Evolutionary conservation across 2,329 filamentous ascomycete species (phyloP).

Genomic region (Orbilia quercus): DNA sequence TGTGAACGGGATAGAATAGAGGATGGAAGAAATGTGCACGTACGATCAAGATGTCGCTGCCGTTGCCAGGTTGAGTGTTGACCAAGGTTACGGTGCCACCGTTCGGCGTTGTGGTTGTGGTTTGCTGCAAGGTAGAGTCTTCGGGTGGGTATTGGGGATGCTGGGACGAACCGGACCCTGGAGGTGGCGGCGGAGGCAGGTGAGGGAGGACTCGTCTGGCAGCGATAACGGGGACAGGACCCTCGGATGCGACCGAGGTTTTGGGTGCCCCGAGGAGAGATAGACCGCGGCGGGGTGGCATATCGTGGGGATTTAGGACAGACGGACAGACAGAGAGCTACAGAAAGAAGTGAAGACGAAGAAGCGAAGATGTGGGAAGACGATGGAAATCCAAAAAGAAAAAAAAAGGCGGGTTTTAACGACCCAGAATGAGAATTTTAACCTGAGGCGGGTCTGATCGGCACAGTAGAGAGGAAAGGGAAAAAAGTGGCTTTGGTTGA

Average conservation of each 20-base stretch:
- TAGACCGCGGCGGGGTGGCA: conserved; percentile 51
- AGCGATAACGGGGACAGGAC: conserved; percentile 54
- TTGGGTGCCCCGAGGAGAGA: conserved; percentile 52
- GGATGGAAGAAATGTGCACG: conserved; percentile 13
- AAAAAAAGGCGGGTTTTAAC: conserved; percentile 4
- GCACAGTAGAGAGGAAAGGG: conserved; percentile 24
- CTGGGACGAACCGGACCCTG: conserved; percentile 55
- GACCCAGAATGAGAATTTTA: conserved; percentile 44
- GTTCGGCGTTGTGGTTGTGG: conserved; percentile 56
- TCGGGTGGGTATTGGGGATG: conserved; percentile 56
- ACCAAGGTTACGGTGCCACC: conserved; percentile 55
- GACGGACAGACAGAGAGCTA: conserved; percentile 5
- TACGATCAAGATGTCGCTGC: conserved; percentile 56
- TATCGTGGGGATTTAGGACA: conserved; percentile 12
- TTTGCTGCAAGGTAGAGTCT: conserved; percentile 54
- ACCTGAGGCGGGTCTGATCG: conserved; percentile 52
- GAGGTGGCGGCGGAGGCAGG: conserved; percentile 49
- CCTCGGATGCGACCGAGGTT: conserved; percentile 55
- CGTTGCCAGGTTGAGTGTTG: conserved; percentile 54
- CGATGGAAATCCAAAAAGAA: neutral
- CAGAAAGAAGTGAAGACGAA: neutral
- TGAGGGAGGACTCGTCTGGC: conserved; percentile 51
- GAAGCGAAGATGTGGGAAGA: no score
- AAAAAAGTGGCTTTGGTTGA: no score
- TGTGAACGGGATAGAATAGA: neutral